Evolutionary conservation across 768 basidiomycete species (phyloP), one percentile per base, ranked within the genome.

Genomic region (Rhizopogon vesiculosus): DNA sequence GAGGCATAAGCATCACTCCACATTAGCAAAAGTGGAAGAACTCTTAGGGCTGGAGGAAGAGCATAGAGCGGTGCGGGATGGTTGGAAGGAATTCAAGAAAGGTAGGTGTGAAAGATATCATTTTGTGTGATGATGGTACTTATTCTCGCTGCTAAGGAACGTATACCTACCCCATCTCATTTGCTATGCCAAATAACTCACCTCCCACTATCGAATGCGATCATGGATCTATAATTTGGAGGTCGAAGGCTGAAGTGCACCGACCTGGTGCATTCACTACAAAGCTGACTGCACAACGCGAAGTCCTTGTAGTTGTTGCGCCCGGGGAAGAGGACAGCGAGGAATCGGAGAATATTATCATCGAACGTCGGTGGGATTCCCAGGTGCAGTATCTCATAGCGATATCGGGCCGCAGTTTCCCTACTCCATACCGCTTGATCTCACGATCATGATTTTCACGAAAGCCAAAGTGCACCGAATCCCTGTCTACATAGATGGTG

Each of bases 141-240:
- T 55, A 35, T 53, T 53, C 38, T 54, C n/a, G 22, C 39, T 48
- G 38, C 42, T 8, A 59, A 91, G 95, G 95, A 35, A 89, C 86
- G 5, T 98, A 98, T 67, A 93, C 91, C 15, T 98, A 93, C 69
- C 96, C 97, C 1, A 90, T 99, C 62, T 93, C 92, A 5, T 94
- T 98, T 68, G 73, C 87, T 10, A 85, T 99, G 53, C 93, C 95
- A 0, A 74, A 85, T 4, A 76, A 82, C 58, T 79, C 89, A 12
- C 95, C 96, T 4, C 92, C 97, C 1, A 85, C 86, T 0, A 76
- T 98, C 58, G 75, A 78, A 42, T 85, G 86, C 57, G 83, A 86
- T 40, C 87, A 81, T 60, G 96, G 94, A 7, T 78, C 82, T 2
- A 88, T 97, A 4, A 64, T 67, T 1, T 99, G 97, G 82, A 72